Evolutionary conservation across 192 early-diverging fungal genomes (phyloP).

Genomic region (Paraglomus brasilianum): DNA sequence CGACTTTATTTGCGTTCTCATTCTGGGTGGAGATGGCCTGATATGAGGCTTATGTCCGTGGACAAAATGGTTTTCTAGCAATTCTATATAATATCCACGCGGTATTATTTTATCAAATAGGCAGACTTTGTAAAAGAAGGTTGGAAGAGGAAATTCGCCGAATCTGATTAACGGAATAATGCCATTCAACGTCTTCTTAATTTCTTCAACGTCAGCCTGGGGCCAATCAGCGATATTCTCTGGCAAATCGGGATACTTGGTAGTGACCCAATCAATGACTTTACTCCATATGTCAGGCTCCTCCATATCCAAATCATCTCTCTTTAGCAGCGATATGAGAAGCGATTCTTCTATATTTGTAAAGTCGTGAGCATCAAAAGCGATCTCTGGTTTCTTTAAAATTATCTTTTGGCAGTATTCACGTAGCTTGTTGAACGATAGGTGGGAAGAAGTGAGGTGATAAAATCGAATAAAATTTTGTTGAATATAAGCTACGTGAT

Average conservation of each 20-base stretch:
- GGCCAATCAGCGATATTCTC: background rate
- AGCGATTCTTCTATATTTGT: background rate
- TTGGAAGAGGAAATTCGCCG: too few relatives aligned
- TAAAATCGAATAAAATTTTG: background rate
- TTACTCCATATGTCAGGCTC: background rate
- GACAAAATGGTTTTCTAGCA: too few relatives aligned
- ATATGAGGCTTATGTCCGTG: too few relatives aligned
- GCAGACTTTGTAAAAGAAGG: too few relatives aligned
- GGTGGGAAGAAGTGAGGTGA: background rate
- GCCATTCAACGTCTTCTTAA: slow-evolving; percentile 4
- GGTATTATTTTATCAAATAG: too few relatives aligned
- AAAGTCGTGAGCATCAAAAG: slow-evolving; percentile 10
- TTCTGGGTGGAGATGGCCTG: too few relatives aligned
- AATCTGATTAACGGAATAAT: slow-evolving; percentile 11
- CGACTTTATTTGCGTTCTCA: too few relatives aligned
- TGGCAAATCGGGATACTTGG: background rate
- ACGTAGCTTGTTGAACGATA: background rate
- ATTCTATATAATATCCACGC: too few relatives aligned
- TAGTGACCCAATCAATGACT: slow-evolving; percentile 3
- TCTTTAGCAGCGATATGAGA: slow-evolving; percentile 4
- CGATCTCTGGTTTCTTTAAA: background rate
- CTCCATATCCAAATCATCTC: slow-evolving; percentile 1
- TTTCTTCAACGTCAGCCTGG: background rate
- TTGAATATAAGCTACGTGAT: slow-evolving; percentile 2
- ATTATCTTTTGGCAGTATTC: slow-evolving; percentile 8